phyloP scores from a whole-genome alignment of 192 early-diverging fungal genomes.

The Gonapodya prolifera region DNA sequence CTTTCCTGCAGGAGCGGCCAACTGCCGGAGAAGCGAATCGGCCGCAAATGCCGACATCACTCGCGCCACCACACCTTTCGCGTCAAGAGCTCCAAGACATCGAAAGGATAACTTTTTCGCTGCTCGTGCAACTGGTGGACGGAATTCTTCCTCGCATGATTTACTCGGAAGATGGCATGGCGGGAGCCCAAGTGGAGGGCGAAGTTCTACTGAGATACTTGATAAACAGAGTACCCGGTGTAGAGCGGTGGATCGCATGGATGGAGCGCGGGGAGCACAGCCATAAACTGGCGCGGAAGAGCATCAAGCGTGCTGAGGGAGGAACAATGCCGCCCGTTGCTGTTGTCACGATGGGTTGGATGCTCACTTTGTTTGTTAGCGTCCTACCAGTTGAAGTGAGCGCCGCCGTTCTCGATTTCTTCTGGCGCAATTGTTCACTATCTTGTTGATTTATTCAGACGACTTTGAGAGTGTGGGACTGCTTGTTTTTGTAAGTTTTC shows the following conservation, averaged over 20 bases:
- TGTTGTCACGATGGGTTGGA: constrained; percentile 2
- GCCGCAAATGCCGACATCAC: neutral
- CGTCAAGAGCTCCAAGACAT: neutral
- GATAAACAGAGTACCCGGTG: neutral
- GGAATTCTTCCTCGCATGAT: neutral
- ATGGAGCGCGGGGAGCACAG: neutral
- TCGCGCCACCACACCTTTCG: neutral
- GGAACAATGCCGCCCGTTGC: neutral
- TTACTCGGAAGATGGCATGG: neutral
- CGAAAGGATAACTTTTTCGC: neutral
- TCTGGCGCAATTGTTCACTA: neutral
- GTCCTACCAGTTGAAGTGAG: neutral
- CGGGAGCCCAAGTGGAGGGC: neutral
- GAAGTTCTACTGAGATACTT: neutral
- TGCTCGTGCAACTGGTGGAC: neutral
- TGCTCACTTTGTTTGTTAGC: neutral
- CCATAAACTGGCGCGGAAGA: neutral
- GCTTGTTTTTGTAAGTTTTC: neutral
- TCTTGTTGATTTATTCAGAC: neutral
- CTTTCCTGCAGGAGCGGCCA: neutral
- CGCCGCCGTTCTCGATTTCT: neutral
- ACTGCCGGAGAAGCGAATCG: neutral
- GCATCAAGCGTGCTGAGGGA: neutral
- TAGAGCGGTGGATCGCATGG: neutral
- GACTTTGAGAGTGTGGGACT: constrained; percentile 2